phyloP scores from a whole-genome alignment of 2,329 filamentous ascomycete species.

The Pseudonectria buxi region DNA sequence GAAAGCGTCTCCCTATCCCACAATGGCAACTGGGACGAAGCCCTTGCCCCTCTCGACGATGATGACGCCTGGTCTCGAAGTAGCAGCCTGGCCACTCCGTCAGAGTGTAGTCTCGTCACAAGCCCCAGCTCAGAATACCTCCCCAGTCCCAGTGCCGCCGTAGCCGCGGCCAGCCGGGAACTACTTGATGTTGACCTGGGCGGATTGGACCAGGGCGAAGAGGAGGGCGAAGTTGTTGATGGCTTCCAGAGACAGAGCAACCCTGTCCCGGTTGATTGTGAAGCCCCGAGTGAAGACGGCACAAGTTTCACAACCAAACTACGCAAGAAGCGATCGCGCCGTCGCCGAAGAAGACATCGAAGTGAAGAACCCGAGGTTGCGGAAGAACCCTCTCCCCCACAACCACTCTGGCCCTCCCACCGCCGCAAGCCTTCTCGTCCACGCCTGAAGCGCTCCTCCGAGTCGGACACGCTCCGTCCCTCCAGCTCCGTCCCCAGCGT shows the following conservation, averaged over 20 bases:
- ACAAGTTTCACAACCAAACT: constrained; percentile 40
- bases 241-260: constrained; percentile 29
- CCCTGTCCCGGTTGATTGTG: constrained; percentile 16
- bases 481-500: constrained; percentile 25
- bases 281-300: constrained; percentile 15
- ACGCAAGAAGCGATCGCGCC: constrained; percentile 36
- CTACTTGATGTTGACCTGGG: constrained; percentile 35
- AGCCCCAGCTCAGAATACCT: constrained; percentile 32
- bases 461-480: constrained; percentile 20
- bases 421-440: constrained; percentile 20
- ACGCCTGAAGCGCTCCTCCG: constrained; percentile 16
- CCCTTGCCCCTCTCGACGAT: constrained; percentile 60
- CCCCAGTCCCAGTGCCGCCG: constrained; percentile 45
- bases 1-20: constrained; percentile 64
- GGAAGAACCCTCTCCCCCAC: constrained; percentile 10
- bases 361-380: not conserved
- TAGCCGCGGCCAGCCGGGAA: constrained; percentile 45
- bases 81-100: constrained; percentile 21
- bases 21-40: constrained; percentile 72
- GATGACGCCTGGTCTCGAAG: constrained; percentile 33
- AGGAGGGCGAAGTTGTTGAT: constrained; percentile 26
- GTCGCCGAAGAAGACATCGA: constrained; percentile 26
- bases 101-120: constrained; percentile 28
- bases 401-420: constrained; percentile 15
- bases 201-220: constrained; percentile 30